Percentiles rank a stretch among this genome's conserved stretches.
phyloP scores from a whole-genome alignment of 495 filamentous ascomycete genomes.

The Penicillium simplicissimum region DNA sequence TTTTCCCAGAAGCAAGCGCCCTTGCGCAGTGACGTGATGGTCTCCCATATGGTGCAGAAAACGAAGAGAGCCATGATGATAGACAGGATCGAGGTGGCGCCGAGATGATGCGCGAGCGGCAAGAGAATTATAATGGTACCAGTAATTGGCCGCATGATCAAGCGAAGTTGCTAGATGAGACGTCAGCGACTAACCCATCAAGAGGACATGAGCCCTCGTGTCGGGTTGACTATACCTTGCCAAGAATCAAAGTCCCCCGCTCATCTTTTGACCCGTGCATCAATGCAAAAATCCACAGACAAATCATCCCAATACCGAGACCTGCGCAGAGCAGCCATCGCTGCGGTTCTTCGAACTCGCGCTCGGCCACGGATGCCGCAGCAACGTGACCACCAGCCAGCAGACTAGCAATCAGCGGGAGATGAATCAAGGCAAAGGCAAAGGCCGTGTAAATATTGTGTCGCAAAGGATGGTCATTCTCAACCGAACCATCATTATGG shows the following conservation, averaged over 20 bases:
- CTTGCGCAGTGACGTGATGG: slow-evolving; percentile 30
- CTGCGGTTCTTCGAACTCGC: slow-evolving; percentile 28
- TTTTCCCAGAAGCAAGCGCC: slow-evolving; percentile 34
- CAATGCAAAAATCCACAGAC: slow-evolving; percentile 37
- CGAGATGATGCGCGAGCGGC: slow-evolving; percentile 29
- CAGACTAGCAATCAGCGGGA: slow-evolving; percentile 41
- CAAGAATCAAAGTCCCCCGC: slow-evolving; percentile 24
- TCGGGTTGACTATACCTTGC: no score
- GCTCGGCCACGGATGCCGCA: slow-evolving; percentile 27
- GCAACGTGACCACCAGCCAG: slow-evolving; percentile 44
- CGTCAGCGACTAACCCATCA: background rate
- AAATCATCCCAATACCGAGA: slow-evolving; percentile 38
- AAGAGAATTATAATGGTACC: slow-evolving; percentile 33
- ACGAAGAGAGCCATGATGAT: slow-evolving; percentile 40
- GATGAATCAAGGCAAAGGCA: slow-evolving; percentile 38
- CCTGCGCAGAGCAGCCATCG: slow-evolving; percentile 43
- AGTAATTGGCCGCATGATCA: slow-evolving; percentile 36
- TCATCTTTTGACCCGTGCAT: slow-evolving; percentile 36
- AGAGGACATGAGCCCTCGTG: no score
- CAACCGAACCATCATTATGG: slow-evolving; percentile 38
- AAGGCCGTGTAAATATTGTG: slow-evolving; percentile 36
- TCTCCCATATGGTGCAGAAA: slow-evolving; percentile 37
- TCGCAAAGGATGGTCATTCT: slow-evolving; percentile 36
- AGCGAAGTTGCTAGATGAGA: slow-evolving; percentile 23
- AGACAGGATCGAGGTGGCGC: slow-evolving; percentile 30